A percentile compares a stretch with the other conserved stretches of the same genome.
phyloP scores from a whole-genome alignment of 192 early-diverging fungal genomes.

The Chytriomyces hyalinus region DNA sequence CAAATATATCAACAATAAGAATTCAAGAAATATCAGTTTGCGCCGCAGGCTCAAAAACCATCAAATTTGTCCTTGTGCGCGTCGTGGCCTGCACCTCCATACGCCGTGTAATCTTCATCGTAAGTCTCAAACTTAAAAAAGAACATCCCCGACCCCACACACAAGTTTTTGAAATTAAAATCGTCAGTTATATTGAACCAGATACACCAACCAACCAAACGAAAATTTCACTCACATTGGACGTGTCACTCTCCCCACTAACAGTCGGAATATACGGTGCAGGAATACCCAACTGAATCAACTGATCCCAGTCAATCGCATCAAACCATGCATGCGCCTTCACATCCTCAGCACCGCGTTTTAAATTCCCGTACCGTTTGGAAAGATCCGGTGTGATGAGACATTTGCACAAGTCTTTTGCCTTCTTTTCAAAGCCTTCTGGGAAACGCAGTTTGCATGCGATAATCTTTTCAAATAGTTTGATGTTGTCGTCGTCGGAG shows the following conservation, averaged over 20 bases:
- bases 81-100: constrained; percentile 75
- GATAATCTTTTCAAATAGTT: constrained; percentile 72
- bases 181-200: neutral
- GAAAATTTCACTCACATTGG: constrained; percentile 22
- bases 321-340: constrained; percentile 94
- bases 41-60: neutral
- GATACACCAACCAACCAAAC: constrained; percentile 37
- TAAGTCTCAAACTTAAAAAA: constrained; percentile 91
- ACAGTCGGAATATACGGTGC: constrained; percentile 88
- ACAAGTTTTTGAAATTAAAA: constrained; percentile 67
- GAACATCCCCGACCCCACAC: neutral
- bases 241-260: constrained; percentile 82
- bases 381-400: constrained; percentile 72
- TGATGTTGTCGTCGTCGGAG: constrained; percentile 70
- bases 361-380: constrained; percentile 77
- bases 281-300: constrained; percentile 70
- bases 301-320: constrained; percentile 84
- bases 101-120: constrained; percentile 86
- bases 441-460: constrained; percentile 73
- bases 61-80: constrained; percentile 52
- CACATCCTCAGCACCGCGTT: constrained; percentile 79
- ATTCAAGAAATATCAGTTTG: too few relatives aligned
- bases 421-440: constrained; percentile 67
- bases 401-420: constrained; percentile 73
- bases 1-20: too few relatives aligned